Evolutionary conservation across 352 stramenopile genomes (phyloP).

Genomic region (Phytophthora cryptogea): DNA sequence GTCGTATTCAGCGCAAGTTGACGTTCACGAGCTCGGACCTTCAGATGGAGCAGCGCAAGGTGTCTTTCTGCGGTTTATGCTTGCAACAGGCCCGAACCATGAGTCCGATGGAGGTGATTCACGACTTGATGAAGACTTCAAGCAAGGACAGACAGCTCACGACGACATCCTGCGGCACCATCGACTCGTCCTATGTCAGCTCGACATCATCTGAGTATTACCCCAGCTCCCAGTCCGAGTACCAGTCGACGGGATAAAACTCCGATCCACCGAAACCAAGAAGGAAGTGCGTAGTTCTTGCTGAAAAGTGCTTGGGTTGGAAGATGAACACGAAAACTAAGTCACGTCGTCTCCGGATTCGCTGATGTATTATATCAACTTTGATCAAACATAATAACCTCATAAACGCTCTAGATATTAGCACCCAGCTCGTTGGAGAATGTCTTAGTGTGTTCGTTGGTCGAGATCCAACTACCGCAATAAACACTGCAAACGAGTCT

Average conservation of each 20-base stretch:
- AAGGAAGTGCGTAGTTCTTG: background rate
- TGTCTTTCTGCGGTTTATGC: conserved; percentile 33
- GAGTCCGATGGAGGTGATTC: conserved; percentile 21
- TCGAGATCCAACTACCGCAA: background rate
- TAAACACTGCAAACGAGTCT: background rate
- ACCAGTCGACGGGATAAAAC: conserved; percentile 7
- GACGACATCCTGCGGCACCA: background rate
- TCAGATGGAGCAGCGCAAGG: conserved; percentile 31
- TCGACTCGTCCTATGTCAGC: conserved; percentile 19
- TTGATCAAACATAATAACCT: too few relatives aligned
- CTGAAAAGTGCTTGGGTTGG: background rate
- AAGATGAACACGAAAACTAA: background rate
- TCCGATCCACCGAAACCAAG: background rate
- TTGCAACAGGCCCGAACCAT: conserved; percentile 28
- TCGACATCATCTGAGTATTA: conserved; percentile 11
- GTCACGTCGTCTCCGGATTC: too few relatives aligned
- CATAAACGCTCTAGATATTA: too few relatives aligned
- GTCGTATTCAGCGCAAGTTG: conserved; percentile 42
- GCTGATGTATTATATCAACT: too few relatives aligned
- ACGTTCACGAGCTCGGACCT: conserved; percentile 17
- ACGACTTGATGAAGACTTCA: conserved; percentile 6
- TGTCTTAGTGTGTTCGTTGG: too few relatives aligned
- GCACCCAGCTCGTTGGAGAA: too few relatives aligned
- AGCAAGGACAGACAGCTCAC: conserved; percentile 2
- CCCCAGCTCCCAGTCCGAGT: conserved; percentile 13